Evolutionary conservation across 2,329 filamentous ascomycete species (phyloP).

Genomic region (Neonectria magnoliae): DNA sequence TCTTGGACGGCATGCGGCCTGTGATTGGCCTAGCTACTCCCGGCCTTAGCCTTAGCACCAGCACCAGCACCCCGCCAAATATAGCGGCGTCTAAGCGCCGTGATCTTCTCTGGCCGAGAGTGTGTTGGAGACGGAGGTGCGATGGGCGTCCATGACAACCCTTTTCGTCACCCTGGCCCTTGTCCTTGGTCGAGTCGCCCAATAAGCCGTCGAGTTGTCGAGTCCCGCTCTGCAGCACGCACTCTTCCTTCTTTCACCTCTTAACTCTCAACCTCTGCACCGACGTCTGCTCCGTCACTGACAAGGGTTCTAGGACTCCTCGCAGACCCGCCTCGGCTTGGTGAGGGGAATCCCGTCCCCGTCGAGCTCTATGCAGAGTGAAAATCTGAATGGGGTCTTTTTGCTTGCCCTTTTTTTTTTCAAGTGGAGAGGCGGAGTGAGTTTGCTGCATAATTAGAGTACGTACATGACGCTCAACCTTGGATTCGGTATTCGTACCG

Average conservation of each 20-base stretch:
- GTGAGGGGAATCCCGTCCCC: neutral
- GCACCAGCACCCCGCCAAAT: slow-evolving; percentile 39
- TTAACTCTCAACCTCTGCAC: neutral
- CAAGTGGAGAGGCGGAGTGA: slow-evolving; percentile 1
- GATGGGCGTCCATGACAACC: neutral
- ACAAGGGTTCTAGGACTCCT: neutral
- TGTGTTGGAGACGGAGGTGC: neutral
- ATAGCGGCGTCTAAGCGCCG: slow-evolving; percentile 40
- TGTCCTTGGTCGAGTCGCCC: neutral
- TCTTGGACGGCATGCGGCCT: slow-evolving; percentile 11
- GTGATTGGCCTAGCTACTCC: slow-evolving; percentile 11
- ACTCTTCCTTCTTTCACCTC: neutral
- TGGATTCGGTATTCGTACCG: slow-evolving; percentile 8
- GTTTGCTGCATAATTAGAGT: slow-evolving; percentile 27
- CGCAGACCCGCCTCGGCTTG: slow-evolving; percentile 12
- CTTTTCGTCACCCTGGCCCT: slow-evolving; percentile 1
- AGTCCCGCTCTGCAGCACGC: slow-evolving; percentile 3
- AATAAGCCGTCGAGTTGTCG: neutral
- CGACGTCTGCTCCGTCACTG: neutral
- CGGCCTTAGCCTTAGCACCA: slow-evolving; percentile 24
- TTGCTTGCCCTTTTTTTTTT: neutral
- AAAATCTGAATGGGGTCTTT: slow-evolving; percentile 18
- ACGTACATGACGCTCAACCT: slow-evolving; percentile 9
- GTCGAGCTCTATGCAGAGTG: slow-evolving; percentile 17
- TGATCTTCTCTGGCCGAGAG: slow-evolving; percentile 19